Evolutionary conservation across 495 filamentous ascomycete species (phyloP), one percentile per base, ranked within the genome.

Genomic region (Aspergillus indologenus): DNA sequence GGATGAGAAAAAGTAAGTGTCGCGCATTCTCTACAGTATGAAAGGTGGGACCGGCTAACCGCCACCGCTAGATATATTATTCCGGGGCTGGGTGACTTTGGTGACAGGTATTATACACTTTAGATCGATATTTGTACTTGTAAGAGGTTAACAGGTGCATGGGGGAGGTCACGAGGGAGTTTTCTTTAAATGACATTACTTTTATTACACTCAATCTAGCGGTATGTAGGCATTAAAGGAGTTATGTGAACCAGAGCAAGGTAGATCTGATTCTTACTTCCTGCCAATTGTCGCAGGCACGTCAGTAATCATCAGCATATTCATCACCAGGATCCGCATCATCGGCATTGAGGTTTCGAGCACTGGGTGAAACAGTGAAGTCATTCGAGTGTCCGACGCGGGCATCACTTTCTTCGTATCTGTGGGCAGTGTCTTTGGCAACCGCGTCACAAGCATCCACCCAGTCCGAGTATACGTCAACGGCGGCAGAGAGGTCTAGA

Each of bases 401-500:
- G 8, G 59, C 21, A 60, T 82, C 79, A 26, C 74, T 72, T 5
- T 76, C 77, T 23, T 84, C 83, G 47, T 83, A 81, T 40, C 82
- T 79, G 64, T 81, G 75, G 59, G 78, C 73, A 46, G 76, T 80
- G 52, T 85, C 79, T 63, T 88, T 87, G 15, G 87, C 87, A 45
- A 88, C 85, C 43, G 81, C 83, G 78, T 96, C 93, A 69, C 94
- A 96, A 40, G 94, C 94, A 75, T 98, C 94, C 53, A 98, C 88
- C 94, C 94, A 98, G 68, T 97, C 95, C 29, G 90, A 90, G 68
- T 98, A 98, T 17, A 98, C 93, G 66, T 98, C 94, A 26, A 98
- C 91, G 1, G 89, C 81, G 17, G 88, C 88, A 40, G 91, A 93
- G 56, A 98, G 85, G 68, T 92, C 91, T 96, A 53, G 1, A 52